Conservation (phyloP, 2,329 filamentous ascomycete genomes). For the Penicillium sumatraense region DNA sequence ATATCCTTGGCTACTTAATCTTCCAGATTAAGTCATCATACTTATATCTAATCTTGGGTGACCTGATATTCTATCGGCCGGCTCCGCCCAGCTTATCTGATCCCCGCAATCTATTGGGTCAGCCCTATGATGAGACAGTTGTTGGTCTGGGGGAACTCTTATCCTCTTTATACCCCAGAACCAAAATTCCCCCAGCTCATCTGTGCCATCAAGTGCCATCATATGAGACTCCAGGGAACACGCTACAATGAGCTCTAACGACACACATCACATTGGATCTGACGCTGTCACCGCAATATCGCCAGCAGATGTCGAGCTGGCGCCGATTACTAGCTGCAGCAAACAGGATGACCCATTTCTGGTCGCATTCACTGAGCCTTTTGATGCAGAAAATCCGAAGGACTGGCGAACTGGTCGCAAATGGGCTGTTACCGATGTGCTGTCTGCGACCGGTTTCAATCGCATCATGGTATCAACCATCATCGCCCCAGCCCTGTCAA, state of each 20-base stretch:
- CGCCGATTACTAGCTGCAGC: slow-evolving; percentile 1
- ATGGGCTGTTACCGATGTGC: slow-evolving; percentile 56
- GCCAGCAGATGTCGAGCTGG: slow-evolving; percentile 10
- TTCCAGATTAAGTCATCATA: neutral
- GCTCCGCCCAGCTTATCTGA: slow-evolving; percentile 9
- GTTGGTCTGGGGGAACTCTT: neutral
- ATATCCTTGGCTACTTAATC: neutral
- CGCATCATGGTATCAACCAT: slow-evolving; percentile 64
- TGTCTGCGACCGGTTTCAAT: slow-evolving; percentile 58
- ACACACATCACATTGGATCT: neutral
- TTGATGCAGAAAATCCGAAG: slow-evolving; percentile 36
- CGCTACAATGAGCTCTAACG: neutral
- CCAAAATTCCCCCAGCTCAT: no score
- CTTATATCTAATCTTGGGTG: neutral
- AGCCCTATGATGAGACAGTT: no score
- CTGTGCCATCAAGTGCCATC: no score
- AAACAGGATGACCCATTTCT: slow-evolving; percentile 20
- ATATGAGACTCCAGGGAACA: no score
- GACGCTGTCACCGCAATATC: slow-evolving; percentile 2
- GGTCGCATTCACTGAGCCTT: slow-evolving; percentile 49
- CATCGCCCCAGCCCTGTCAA: slow-evolving; percentile 49
- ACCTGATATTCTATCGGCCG: neutral
- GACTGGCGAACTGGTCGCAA: slow-evolving; percentile 58
- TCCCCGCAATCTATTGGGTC: no score
- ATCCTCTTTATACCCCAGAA: neutral